Conservation (phyloP, 495 filamentous ascomycete genomes). For the Articulospora tetracladia region DNA sequence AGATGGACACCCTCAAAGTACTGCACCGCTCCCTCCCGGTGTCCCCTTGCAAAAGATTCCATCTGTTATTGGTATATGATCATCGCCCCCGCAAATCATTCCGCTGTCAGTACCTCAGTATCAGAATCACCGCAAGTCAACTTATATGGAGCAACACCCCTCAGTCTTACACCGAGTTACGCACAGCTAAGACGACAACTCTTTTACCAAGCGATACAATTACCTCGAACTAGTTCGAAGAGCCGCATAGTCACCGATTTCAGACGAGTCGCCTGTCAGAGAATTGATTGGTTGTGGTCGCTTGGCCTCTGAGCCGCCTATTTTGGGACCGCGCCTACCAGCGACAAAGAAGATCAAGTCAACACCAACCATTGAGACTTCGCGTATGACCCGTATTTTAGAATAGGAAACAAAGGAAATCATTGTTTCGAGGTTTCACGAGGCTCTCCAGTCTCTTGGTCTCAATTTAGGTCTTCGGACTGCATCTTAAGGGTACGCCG, state of each 20-base stretch:
- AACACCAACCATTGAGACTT: constrained; percentile 5
- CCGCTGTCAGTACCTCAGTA: constrained; percentile 10
- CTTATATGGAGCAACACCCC: constrained; percentile 13
- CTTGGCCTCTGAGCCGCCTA: constrained; percentile 22
- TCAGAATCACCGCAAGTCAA: constrained; percentile 21
- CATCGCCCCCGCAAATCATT: not conserved
- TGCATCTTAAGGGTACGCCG: constrained; percentile 23
- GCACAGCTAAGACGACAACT: constrained; percentile 5
- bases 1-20: constrained; percentile 29
- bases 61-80: constrained; percentile 22
- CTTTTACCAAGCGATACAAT: constrained; percentile 1
- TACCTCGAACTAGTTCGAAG: not conserved
- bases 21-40: constrained; percentile 16
- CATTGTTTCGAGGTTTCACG: constrained; percentile 19
- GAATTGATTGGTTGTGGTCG: constrained; percentile 22
- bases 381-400: constrained; percentile 11
- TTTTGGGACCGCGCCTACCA: constrained; percentile 19
- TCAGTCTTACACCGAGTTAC: constrained; percentile 8
- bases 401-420: constrained; percentile 25
- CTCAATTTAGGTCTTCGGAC: not conserved
- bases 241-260: constrained; percentile 13
- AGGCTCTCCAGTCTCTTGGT: constrained; percentile 11
- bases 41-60: constrained; percentile 24
- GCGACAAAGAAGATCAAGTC: constrained; percentile 24
- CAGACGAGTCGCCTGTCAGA: constrained; percentile 7